These are phyloP conservation scores for Breviolum minutum DNA, from an alignment of 73 alveolate genomes.

Conservation along the genomic window DNA sequence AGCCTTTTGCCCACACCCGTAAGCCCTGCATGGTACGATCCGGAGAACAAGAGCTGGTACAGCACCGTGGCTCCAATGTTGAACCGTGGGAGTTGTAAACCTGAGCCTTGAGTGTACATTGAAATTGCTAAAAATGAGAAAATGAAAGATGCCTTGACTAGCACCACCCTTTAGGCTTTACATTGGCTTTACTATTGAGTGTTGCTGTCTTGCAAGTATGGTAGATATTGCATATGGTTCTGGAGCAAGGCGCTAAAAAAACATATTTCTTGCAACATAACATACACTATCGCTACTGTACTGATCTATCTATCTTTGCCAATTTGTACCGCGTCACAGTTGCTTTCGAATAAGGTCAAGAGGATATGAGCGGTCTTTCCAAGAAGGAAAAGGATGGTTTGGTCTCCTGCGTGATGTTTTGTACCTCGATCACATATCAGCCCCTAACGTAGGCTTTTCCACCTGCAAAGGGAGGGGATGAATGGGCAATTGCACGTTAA, in stretches of 20 bases:
- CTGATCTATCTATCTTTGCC: too few species aligned
- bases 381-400: conserved; percentile 48
- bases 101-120: not conserved
- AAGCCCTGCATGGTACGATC: conserved; percentile 93
- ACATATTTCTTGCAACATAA: too few species aligned
- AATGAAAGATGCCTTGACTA: too few species aligned
- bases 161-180: not conserved
- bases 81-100: not conserved
- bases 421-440: conserved; percentile 12
- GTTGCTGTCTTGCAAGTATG: not conserved
- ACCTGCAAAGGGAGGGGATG: too few species aligned
- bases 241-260: too few species aligned
- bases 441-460: not conserved
- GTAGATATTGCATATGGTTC: not conserved
- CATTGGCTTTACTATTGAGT: not conserved
- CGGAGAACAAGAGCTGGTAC: conserved; percentile 87
- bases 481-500: too few species aligned
- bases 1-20: conserved; percentile 75
- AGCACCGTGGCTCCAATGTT: conserved; percentile 3
- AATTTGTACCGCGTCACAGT: not conserved
- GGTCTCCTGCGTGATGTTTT: conserved; percentile 40
- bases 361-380: conserved; percentile 33
- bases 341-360: conserved; percentile 7
- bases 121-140: not conserved
- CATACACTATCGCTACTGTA: too few species aligned